These are phyloP conservation scores for Massospora cicadina DNA, from an alignment of 371 early-diverging fungal genomes.

Conservation along the genomic window DNA sequence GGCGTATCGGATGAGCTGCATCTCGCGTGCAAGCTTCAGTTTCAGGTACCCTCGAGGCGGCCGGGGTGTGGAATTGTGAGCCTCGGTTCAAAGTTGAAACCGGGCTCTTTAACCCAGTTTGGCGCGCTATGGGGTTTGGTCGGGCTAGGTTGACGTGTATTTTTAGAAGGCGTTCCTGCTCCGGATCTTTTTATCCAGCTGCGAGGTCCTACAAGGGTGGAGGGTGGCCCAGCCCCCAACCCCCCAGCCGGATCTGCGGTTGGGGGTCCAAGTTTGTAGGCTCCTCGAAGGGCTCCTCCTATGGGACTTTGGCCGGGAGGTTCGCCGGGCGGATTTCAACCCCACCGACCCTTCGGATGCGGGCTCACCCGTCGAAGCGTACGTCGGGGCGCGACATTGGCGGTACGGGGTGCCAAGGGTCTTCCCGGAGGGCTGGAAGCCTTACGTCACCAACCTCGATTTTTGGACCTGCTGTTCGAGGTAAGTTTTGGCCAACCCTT, in stretches of 20 bases:
- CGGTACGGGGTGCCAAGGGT: too few species aligned
- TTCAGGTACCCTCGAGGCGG: background rate
- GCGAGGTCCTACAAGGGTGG: background rate
- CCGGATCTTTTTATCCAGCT: background rate
- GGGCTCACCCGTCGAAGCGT: too few species aligned
- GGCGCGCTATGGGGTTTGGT: too few species aligned
- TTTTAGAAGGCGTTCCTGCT: background rate
- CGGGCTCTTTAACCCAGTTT: too few species aligned
- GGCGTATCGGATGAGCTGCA: background rate
- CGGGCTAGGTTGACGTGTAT: too few species aligned
- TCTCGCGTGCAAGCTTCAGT: background rate
- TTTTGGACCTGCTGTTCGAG: background rate
- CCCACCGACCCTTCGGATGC: too few species aligned
- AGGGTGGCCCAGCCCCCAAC: background rate
- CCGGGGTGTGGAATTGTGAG: too few species aligned
- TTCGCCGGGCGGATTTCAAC: background rate
- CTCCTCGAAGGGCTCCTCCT: background rate
- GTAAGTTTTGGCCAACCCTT: background rate
- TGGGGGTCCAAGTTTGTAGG: background rate
- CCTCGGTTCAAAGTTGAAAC: too few species aligned
- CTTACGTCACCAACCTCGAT: background rate
- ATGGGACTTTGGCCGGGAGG: background rate
- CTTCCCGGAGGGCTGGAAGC: slow-evolving; percentile 2
- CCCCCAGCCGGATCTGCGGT: background rate
- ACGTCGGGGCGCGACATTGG: too few species aligned